Base-by-base conservation (phyloP, 1,284 basidiomycete species). In the Austropuccinia psidii region DNA sequence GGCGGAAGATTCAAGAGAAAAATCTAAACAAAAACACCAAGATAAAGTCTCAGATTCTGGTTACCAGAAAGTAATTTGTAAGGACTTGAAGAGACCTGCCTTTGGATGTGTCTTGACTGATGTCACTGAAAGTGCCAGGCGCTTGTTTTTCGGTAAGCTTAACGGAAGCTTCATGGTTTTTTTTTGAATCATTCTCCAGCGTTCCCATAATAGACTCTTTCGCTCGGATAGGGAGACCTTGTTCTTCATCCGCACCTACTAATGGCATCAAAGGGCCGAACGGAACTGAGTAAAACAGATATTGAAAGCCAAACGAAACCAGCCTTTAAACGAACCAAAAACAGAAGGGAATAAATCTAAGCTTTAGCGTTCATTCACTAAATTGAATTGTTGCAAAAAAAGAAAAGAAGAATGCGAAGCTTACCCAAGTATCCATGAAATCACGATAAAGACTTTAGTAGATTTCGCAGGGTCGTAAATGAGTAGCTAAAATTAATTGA, bases 291-390 rank as follows among this genome's bases (percentile, higher is more conserved):
- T 49, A 64, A 33, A 43, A 64, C 3, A 29, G 1, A 13, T 64
- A 64, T 41, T 64, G 61, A n/a, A 64, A 64, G 31, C 61, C 61
- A 29, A 64, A 64, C 19, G 61, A 64, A 17, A 64, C 35, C 21
- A 33, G 19, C 11, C 61, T 62, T 52, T 52, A 29, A 52, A 11
- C 19, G 29, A 52, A 24, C 1, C 21, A 31, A 17, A 33, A 64
- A 41, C 15, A 60, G 27, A 35, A 57, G 21, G 6, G 19, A 57
- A 54, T 13, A 3, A 54, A 54, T 13, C 17, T n/a, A n/a, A n/a
- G n/a, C n/a, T n/a, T n/a, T n/a, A n/a, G n/a, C n/a, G n/a, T n/a
- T n/a, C n/a, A n/a, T n/a, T n/a, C n/a, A n/a, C n/a, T n/a, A n/a
- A n/a, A n/a, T n/a, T n/a, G n/a, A n/a, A n/a, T n/a, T n/a, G n/a